These are phyloP conservation scores for Thelonectria rubi DNA, from an alignment of 2,329 filamentous ascomycete species.

Conservation along the genomic window DNA sequence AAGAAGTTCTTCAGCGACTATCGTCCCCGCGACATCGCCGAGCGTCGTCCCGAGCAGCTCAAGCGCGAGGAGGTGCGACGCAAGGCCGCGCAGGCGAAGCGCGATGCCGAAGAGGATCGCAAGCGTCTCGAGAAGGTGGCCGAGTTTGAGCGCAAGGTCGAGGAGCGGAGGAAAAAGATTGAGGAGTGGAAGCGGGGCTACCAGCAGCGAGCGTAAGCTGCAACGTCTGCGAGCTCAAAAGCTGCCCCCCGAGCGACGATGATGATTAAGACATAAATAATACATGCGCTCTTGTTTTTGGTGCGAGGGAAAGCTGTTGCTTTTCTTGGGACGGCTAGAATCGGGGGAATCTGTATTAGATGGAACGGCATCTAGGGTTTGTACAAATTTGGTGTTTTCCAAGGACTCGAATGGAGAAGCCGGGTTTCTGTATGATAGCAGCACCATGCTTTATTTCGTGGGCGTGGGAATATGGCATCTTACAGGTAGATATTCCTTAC, in stretches of 20 bases:
- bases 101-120: conserved; percentile 61
- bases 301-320: neutral
- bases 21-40: conserved; percentile 90
- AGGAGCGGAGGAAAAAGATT: conserved; percentile 59
- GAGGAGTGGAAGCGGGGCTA: conserved; percentile 52
- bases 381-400: neutral
- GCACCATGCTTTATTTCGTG: conserved; percentile 6
- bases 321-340: conserved; percentile 22
- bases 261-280: conserved; percentile 5
- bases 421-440: conserved; percentile 12
- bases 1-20: conserved; percentile 91
- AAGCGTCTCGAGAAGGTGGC: conserved; percentile 64
- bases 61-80: conserved; percentile 77
- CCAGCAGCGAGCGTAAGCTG: conserved; percentile 12
- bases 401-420: neutral
- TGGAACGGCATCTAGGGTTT: conserved; percentile 2
- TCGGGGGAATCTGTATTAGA: conserved; percentile 16
- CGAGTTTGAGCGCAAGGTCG: conserved; percentile 67
- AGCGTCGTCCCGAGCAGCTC: conserved; percentile 86
- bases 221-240: neutral
- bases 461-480: conserved; percentile 12
- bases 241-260: neutral
- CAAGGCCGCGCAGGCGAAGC: conserved; percentile 60
- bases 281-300: conserved; percentile 4
- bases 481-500: conserved; percentile 7